These are phyloP conservation scores for Xerocomus spinulosus DNA, from an alignment of 768 basidiomycete species.

Conservation along the genomic window DNA sequence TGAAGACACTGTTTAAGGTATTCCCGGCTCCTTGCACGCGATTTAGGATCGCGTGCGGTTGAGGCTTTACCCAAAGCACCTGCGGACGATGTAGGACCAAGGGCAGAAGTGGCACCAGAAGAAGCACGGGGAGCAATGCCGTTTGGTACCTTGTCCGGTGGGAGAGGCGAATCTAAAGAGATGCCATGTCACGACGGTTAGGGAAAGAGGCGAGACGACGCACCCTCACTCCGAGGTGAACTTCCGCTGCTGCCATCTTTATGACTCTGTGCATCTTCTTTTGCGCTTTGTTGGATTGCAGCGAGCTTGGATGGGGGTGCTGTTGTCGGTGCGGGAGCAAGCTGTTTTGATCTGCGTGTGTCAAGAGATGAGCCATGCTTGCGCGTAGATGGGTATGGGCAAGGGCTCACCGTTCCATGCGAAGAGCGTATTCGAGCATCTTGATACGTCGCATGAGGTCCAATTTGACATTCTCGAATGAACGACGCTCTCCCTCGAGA, in stretches of 20 bases:
- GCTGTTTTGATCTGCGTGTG: constrained; percentile 68
- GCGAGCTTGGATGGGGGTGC: constrained; percentile 65
- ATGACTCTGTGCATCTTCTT: constrained; percentile 68
- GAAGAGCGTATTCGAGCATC: constrained; percentile 97
- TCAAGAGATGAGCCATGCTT: constrained; percentile 3
- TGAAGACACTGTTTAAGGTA: constrained; percentile 99
- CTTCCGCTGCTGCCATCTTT: constrained; percentile 78
- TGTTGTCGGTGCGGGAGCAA: constrained; percentile 49
- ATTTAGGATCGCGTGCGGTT: constrained; percentile 90
- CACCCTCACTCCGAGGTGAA: constrained; percentile 84
- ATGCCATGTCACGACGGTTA: constrained; percentile 3
- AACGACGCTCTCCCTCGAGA: constrained; percentile 93
- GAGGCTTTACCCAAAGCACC: constrained; percentile 61
- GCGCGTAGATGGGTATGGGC: constrained; percentile 1
- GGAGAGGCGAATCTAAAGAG: constrained; percentile 65
- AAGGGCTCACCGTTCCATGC: constrained; percentile 84
- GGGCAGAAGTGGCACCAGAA: constrained; percentile 41
- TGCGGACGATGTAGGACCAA: constrained; percentile 31
- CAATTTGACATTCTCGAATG: constrained; percentile 94
- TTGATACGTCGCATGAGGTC: constrained; percentile 96
- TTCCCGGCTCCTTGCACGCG: constrained; percentile 88
- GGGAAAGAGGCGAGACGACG: constrained; percentile 4
- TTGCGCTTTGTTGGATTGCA: constrained; percentile 56
- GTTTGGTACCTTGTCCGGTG: constrained; percentile 65
- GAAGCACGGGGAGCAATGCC: constrained; percentile 51